Base-by-base conservation (phyloP, 1,139 yeast genomes). In the Magnusiomyces suaveolens region DNA sequence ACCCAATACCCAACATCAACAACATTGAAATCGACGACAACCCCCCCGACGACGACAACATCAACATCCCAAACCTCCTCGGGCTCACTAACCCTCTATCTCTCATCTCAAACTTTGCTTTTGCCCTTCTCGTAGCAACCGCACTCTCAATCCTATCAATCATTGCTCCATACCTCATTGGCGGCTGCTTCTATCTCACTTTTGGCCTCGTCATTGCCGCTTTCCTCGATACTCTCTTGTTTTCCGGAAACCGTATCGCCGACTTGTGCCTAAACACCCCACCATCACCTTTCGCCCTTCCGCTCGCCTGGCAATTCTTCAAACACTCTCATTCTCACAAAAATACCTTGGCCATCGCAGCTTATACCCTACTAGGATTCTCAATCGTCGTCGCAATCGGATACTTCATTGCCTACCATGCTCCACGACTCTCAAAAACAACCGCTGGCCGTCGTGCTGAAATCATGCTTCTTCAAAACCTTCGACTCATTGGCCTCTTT, bases 401-500 rank as follows among this genome's bases (percentile, higher is more conserved):
- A 3, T 56, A 56, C 16, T 26, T 51, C 24, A 41, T 48, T 3
- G 25, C 32, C 10, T 64, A 63, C 51, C 58, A 63, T 21, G 36
- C 52, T 43, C 39, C 58, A 33, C 53, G 64, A n/a, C 60, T 62
- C 50, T 50, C 62, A 20, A 50, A 52, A 10, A 50, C 57, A 3
- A 50, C 47, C 1, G 29, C 54, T 0, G 59, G 60, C 23, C 49
- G 53, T 50, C 49, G 47, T 2, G 43, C 54, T 33, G 66, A 62
- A 50, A 47, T 52, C 18, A 51, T 56, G 14, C 41, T 63, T n/a
- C 49, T 63, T 25, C 59, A 56, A 38, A 49, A 62, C 29, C 48
- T 65, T 43, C 58, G 60, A 21, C 70, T 68, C 52, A 60, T 82
- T 10, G 75, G 75, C 41, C 77, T 79, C 24, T 82, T 95, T 1